Base-by-base conservation (phyloP, 805 yeast species). In the Starmerella stellata region DNA sequence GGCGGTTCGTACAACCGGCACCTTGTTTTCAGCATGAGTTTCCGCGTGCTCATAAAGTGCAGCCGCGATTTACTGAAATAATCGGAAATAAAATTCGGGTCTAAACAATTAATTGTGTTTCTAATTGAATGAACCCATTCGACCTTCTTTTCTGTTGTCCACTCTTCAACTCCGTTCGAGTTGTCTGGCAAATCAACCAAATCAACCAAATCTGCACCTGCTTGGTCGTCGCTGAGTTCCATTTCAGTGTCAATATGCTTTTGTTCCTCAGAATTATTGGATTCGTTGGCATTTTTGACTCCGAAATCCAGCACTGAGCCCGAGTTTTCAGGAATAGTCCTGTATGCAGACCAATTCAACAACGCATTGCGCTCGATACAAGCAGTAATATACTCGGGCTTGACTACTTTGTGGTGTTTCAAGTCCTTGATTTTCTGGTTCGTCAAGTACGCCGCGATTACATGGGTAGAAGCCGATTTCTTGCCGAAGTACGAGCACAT, bases 11-110 rank as follows among this genome's bases (percentile, higher is more conserved):
- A 32, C 5, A 11, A 5, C 13, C 44, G 62, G 51, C 78, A 80
- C 23, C 69, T 68, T 2, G 70, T 61, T 35, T 80, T 63, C 19
- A 90, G 59, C 30, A 75, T 78, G 0, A 82, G 68, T 52, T 82
- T 87, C 90, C 94, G 81, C 3, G 74, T 66, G 46, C 94, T 79
- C 34, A 90, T 61, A 56, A 83, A 94, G 52, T 90, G 96, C 23
- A 87, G 60, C 37, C 96, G 63, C 1, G 95, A 85, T 38, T 77
- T 74, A 5, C 74, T 68, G 56, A 83, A 87, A 55, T 78, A 87
- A 28, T 65, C 66, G 16, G 65, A 52, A 21, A 90, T 58, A 49
- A 83, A 87, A 37, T 73, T 69, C 0, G 95, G 93, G 51, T 80
- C 75, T 39, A 69, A 71, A 25, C 93, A 50, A 32, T 51, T 43